Evolutionary conservation across 768 basidiomycete species (phyloP), one percentile per base, ranked within the genome.

Genomic region (Naganishia vishniacii): DNA sequence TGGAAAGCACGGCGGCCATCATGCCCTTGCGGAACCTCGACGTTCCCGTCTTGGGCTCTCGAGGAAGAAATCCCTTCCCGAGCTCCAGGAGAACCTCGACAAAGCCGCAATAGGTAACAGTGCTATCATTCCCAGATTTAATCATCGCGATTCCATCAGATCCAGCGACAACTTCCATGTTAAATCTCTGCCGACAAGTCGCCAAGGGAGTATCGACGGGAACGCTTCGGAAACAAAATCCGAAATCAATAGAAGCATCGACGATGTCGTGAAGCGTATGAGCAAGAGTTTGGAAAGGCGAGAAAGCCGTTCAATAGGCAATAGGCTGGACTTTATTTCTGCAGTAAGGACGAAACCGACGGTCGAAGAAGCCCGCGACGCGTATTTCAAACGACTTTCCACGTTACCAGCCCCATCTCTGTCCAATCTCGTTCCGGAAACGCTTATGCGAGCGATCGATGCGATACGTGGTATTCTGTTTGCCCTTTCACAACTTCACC

Each of bases 381-480:
- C 90, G 1, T 98, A 99, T 78, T 99, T 99, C 79, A 86, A 87
- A 40, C 85, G 92, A n/a, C 81, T 94, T 25, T 91, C 91, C 1
- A 85, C 86, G 32, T 79, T 91, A 4, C 87, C 88, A 1, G 78
- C 80, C 0, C 82, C 84, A 32, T 78, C 81, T 8, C 81, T 84
- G 32, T 82, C 85, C 20, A 84, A 83, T 68, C 81, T 85, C 3
- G 51, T 59, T 18, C 89, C 93, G 0, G 79, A 81, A 16, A 78
- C 87, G 15, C 80, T 98, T 8, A 78, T 85, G 23, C 81, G 81
- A 42, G 81, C 94, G 45, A 82, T 91, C 46, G 91, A 98, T 71
- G 86, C 88, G n/a, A 86, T 90, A 48, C 86, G 95, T 28, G 91
- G 89, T 25, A 86, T 98, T 62, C 82, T 97, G 41, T 98, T 95